A percentile compares a stretch with the other conserved stretches of the same genome.
phyloP scores from a whole-genome alignment of 1,284 basidiomycete species.

The Coriolopsis trogii region DNA sequence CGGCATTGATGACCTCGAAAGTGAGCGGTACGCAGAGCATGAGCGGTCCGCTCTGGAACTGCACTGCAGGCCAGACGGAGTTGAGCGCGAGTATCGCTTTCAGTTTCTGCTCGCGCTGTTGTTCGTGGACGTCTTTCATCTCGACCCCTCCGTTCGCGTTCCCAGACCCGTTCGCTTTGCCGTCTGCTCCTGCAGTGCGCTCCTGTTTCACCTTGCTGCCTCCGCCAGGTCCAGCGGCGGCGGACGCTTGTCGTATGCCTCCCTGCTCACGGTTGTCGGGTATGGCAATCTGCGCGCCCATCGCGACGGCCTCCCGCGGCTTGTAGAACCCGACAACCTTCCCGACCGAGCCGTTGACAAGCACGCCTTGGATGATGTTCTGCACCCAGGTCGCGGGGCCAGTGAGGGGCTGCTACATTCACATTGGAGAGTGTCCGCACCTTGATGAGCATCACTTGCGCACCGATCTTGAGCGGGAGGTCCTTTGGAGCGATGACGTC shows the following conservation, averaged over 20 bases:
- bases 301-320: conserved; percentile 46
- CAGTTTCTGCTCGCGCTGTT: conserved; percentile 13
- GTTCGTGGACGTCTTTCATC: neutral
- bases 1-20: conserved; percentile 60
- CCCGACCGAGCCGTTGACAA: conserved; percentile 19
- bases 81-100: conserved; percentile 13
- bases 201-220: neutral
- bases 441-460: conserved; percentile 51
- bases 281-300: conserved; percentile 42
- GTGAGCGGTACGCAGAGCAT: conserved; percentile 53
- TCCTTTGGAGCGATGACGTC: conserved; percentile 34
- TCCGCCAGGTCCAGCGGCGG: too few relatives aligned
- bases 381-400: too few relatives aligned
- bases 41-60: conserved; percentile 48
- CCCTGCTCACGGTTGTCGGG: conserved; percentile 11
- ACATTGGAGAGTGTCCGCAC: conserved; percentile 17
- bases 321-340: conserved; percentile 55
- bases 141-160: conserved; percentile 27
- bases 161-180: conserved; percentile 29
- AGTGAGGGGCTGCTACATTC: too few relatives aligned
- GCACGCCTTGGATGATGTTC: conserved; percentile 35
- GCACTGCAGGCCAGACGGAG: conserved; percentile 55
- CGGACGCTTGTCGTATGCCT: too few relatives aligned
- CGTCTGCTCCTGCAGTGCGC: neutral
- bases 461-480: conserved; percentile 38